Evolutionary conservation across 2,329 filamentous ascomycete genomes (phyloP).

Genomic region (Diaporthe citrichinensis): DNA sequence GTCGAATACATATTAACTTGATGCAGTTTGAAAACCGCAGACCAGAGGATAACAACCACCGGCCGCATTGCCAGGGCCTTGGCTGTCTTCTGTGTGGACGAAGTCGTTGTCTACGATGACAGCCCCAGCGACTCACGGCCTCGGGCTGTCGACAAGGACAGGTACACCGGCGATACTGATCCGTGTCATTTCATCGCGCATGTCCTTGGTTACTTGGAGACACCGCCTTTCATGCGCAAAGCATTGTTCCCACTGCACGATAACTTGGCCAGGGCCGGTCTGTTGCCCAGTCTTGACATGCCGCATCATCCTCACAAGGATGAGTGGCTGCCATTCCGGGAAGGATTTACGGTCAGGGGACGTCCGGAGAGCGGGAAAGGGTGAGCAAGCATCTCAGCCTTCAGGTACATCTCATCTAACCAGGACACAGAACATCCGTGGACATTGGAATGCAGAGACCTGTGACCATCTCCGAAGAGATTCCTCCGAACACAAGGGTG

Average conservation of each 20-base stretch:
- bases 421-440: slow-evolving; percentile 64
- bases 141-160: slow-evolving; percentile 62
- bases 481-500: slow-evolving; percentile 80
- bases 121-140: slow-evolving; percentile 62
- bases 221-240: slow-evolving; percentile 85
- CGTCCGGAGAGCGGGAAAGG: slow-evolving; percentile 56
- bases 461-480: slow-evolving; percentile 69
- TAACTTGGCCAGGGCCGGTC: slow-evolving; percentile 80
- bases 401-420: slow-evolving; percentile 44
- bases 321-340: slow-evolving; percentile 85
- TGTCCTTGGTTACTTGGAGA: slow-evolving; percentile 85
- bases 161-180: slow-evolving; percentile 79
- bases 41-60: slow-evolving; percentile 80
- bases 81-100: slow-evolving; percentile 87
- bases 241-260: slow-evolving; percentile 83
- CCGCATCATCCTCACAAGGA: slow-evolving; percentile 84
- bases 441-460: slow-evolving; percentile 70
- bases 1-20: slow-evolving; percentile 32
- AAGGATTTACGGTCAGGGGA: slow-evolving; percentile 76
- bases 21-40: slow-evolving; percentile 76
- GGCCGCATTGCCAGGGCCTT: slow-evolving; percentile 85
- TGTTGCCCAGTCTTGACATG: slow-evolving; percentile 84
- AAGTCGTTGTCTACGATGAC: slow-evolving; percentile 87
- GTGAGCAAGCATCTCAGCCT: slow-evolving; percentile 42
- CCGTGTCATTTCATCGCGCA: slow-evolving; percentile 86